These are phyloP conservation scores for Ascochyta lentis DNA, from an alignment of 2,329 filamentous ascomycete species.

Conservation along the genomic window DNA sequence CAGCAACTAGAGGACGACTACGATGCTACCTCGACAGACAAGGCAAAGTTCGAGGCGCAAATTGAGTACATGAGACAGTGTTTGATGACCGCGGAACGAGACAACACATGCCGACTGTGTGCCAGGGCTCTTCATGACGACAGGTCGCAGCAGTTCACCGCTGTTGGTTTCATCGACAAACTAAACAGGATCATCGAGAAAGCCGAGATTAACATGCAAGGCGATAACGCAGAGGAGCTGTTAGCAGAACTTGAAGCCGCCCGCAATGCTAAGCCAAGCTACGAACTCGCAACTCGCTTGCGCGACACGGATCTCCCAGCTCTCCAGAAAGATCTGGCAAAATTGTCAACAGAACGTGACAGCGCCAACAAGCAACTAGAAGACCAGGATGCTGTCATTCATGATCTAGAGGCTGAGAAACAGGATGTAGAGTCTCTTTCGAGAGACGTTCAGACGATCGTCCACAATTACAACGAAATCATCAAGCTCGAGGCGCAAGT, in stretches of 20 bases:
- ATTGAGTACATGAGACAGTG: slow-evolving; percentile 75
- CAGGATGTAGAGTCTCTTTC: slow-evolving; percentile 77
- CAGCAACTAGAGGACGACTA: slow-evolving; percentile 59
- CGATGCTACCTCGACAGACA: slow-evolving; percentile 65
- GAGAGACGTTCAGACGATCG: slow-evolving; percentile 78
- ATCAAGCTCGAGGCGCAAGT: slow-evolving; percentile 75
- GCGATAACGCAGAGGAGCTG: slow-evolving; percentile 67
- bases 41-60: slow-evolving; percentile 72
- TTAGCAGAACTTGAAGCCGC: slow-evolving; percentile 67
- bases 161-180: slow-evolving; percentile 67
- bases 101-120: slow-evolving; percentile 80
- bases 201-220: slow-evolving; percentile 62
- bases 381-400: slow-evolving; percentile 70
- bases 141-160: slow-evolving; percentile 61
- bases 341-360: slow-evolving; percentile 52
- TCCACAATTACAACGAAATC: slow-evolving; percentile 75
- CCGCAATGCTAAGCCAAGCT: slow-evolving; percentile 63
- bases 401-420: slow-evolving; percentile 67
- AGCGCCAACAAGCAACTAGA: slow-evolving; percentile 56
- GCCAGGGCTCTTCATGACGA: slow-evolving; percentile 68
- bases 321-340: slow-evolving; percentile 68
- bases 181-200: slow-evolving; percentile 65
- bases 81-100: slow-evolving; percentile 67
- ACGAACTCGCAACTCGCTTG: slow-evolving; percentile 77
- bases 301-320: slow-evolving; percentile 72